Evolutionary conservation across 2,329 filamentous ascomycete genomes (phyloP), one percentile per base, ranked within the genome.

Genomic region (Fusarium paranaense): DNA sequence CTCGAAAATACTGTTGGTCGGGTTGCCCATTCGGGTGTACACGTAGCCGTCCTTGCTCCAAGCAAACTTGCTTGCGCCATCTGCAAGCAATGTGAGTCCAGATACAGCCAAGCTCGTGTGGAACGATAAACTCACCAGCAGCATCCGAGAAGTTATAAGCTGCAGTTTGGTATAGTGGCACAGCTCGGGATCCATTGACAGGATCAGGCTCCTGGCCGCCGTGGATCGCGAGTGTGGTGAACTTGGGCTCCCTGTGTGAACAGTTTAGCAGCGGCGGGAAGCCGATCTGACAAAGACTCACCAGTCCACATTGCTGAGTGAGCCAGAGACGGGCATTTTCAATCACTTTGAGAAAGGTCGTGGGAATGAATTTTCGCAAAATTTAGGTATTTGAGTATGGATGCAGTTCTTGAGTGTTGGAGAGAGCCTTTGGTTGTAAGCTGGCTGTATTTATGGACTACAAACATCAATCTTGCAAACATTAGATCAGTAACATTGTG

Each of bases 1-100:
- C 40, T 69, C 66, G 10, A 69, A 69, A 6, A 64, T 62, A 2
- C 20, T 57, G 20, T 54, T 52, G n/a, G 62, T 69, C 2, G 66
- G 66, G 35, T 69, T 57, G 3, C 52, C 42, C 42, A 47, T 47
- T 6, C 42, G 42, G 2, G 42, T 47, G 22, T 47, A 47, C 7
- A 47, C 42, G 3, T 47, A 47, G 5, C 42, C 42, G 8, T 47
- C 42, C 42, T 47, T 47, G 14, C 42, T 47, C 42, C 42, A 47
- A 8, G 42, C 42, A 47, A 47, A 47, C 14, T 47, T 47, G 22
- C 42, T 47, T 18, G 42, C 42, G 22, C 42, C 42, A 9, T 47
- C 42, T 47, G 2, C 14, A 25, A 5, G 14, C 22, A 8, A 10
- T 16, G 22, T 47, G 42, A 42, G 14, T 10, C 4, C 16, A 2